A percentile compares a stretch with the other conserved stretches of the same genome.
Evolutionary conservation across 2,329 filamentous ascomycete genomes (phyloP).

Genomic region (Neonectria faginata): DNA sequence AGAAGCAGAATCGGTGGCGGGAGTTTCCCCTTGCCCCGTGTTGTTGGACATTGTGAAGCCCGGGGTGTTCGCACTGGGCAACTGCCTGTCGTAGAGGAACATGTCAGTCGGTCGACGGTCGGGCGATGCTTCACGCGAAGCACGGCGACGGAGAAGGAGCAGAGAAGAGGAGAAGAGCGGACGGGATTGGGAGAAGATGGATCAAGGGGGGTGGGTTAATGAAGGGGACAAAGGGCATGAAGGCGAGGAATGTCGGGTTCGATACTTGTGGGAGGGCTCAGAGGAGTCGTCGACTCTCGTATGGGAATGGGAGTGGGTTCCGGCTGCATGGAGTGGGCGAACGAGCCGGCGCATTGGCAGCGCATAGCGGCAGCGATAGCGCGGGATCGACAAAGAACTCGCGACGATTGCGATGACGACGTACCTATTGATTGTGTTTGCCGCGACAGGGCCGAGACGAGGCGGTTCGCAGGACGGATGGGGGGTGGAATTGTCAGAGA

Average conservation of each 20-base stretch:
- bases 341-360: conserved; percentile 31
- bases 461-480: conserved; percentile 20
- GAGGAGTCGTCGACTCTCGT: neutral
- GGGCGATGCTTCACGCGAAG: conserved; percentile 27
- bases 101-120: conserved; percentile 49
- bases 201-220: conserved; percentile 20
- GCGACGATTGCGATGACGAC: conserved; percentile 22
- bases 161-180: conserved; percentile 3
- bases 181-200: conserved; percentile 9
- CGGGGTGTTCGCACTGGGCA: conserved; percentile 36
- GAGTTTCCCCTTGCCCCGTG: conserved; percentile 38
- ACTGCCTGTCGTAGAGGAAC: conserved; percentile 47
- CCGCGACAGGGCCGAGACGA: conserved; percentile 17
- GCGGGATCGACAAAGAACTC: neutral
- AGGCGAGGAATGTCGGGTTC: conserved; percentile 22
- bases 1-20: conserved; percentile 39
- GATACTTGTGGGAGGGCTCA: conserved; percentile 13
- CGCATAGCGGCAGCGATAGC: conserved; percentile 1
- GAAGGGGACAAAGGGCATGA: conserved; percentile 25
- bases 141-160: conserved; percentile 17
- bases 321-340: conserved; percentile 3
- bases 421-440: conserved; percentile 32
- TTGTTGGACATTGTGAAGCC: conserved; percentile 51
- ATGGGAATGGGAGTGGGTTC: conserved; percentile 17
- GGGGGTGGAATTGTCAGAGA: conserved; percentile 22